Conservation (phyloP, 345 rosid species). For the Hypericum androsaemum region DNA sequence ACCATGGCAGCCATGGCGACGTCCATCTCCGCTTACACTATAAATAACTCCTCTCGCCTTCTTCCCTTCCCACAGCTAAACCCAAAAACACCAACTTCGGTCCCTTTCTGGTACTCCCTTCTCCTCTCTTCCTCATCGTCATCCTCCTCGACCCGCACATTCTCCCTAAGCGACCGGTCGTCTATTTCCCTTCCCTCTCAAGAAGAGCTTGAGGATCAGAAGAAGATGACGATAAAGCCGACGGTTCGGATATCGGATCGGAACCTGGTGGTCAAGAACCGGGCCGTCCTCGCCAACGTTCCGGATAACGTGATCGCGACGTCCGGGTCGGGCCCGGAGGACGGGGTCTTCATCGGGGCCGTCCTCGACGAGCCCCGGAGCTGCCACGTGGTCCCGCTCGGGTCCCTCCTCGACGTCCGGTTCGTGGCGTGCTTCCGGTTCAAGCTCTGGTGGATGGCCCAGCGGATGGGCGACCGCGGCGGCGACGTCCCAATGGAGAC, state of each 20-base stretch:
- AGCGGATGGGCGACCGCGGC: slow-evolving; percentile 74
- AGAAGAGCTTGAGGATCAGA: slow-evolving; percentile 17
- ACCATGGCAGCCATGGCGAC: no score
- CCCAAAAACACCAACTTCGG: no score
- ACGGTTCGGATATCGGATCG: slow-evolving; percentile 53
- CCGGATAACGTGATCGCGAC: slow-evolving; percentile 69
- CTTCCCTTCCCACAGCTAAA: no score
- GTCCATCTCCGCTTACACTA: no score
- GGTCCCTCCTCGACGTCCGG: slow-evolving; percentile 58
- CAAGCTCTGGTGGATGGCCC: slow-evolving; percentile 99
- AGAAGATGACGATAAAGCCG: slow-evolving; percentile 74
- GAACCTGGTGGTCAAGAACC: slow-evolving; percentile 53
- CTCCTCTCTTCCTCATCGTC: no score
- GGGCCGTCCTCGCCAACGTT: slow-evolving; percentile 50
- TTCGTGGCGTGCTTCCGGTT: slow-evolving; percentile 91
- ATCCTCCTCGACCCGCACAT: no score
- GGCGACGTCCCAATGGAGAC: slow-evolving; percentile 75
- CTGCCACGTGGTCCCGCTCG: slow-evolving; percentile 56
- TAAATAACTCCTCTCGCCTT: no score
- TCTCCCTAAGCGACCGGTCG: no score
- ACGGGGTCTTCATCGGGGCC: slow-evolving; percentile 76
- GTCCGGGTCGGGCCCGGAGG: slow-evolving; percentile 45
- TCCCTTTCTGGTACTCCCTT: no score
- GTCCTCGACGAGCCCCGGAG: slow-evolving; percentile 49
- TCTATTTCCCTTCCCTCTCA: no score